A percentile compares a stretch with the other conserved stretches of the same genome.
Conservation (phyloP, 495 filamentous ascomycete genomes). For the Daldinia bambusicola region DNA sequence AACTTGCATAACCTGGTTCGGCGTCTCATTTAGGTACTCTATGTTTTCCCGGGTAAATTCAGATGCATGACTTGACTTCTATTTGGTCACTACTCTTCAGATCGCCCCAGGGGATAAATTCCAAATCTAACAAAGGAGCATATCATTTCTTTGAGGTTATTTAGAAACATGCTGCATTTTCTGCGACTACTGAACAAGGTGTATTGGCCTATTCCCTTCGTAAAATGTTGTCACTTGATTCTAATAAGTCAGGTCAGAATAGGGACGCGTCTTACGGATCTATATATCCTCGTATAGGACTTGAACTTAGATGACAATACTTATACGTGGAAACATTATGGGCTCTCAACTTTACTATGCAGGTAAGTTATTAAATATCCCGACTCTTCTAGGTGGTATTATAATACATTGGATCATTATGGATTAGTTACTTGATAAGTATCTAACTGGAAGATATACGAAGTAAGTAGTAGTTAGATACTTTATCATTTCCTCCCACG, state of each 20-base stretch:
- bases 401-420: too few species aligned
- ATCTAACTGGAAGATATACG: too few species aligned
- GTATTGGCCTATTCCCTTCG: constrained; percentile 7
- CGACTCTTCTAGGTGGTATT: too few species aligned
- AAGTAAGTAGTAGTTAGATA: too few species aligned
- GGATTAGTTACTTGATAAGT: too few species aligned
- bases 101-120: constrained; percentile 14
- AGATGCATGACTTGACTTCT: constrained; percentile 7
- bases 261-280: neutral
- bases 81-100: constrained; percentile 8
- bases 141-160: neutral
- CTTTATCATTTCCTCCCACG: too few species aligned
- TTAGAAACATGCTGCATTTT: neutral
- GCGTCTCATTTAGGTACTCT: constrained; percentile 6
- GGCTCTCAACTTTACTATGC: too few species aligned
- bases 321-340: too few species aligned
- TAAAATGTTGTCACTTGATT: constrained; percentile 24
- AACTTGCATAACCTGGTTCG: constrained; percentile 24
- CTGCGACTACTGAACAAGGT: neutral
- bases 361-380: too few species aligned
- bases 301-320: neutral
- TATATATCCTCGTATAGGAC: neutral
- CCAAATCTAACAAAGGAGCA: constrained; percentile 25
- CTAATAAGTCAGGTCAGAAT: constrained; percentile 50
- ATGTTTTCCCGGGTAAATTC: constrained; percentile 30